A percentile compares a stretch with the other conserved stretches of the same genome.
Conservation (phyloP, 1,139 yeast species). For the Suhomyces taliae region DNA sequence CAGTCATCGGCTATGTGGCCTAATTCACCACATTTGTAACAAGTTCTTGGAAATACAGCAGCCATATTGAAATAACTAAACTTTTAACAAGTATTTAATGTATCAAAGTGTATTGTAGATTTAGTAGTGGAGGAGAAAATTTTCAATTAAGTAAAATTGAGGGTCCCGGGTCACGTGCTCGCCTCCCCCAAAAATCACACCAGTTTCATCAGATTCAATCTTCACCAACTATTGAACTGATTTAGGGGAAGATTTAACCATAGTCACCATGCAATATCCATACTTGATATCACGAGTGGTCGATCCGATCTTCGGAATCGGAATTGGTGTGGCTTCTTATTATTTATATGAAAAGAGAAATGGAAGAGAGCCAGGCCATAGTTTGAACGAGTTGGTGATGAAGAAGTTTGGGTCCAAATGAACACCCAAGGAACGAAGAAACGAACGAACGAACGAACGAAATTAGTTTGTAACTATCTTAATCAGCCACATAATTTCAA, state of each 20-base stretch:
- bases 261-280: conserved; percentile 32
- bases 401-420: conserved; percentile 22
- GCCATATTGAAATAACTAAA: conserved; percentile 36
- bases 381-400: conserved; percentile 49
- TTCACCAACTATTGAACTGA: background rate
- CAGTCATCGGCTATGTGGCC: conserved; percentile 92
- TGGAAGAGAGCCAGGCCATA: conserved; percentile 57
- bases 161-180: background rate
- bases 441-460: no score
- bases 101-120: background rate
- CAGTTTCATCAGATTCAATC: background rate
- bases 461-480: no score
- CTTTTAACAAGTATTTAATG: background rate
- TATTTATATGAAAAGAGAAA: conserved; percentile 58
- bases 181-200: background rate
- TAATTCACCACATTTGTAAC: conserved; percentile 89
- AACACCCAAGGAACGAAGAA: no score
- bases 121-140: conserved; percentile 10
- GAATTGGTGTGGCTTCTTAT: conserved; percentile 60
- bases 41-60: conserved; percentile 77
- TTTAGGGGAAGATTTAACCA: background rate
- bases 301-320: conserved; percentile 62
- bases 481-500: no score
- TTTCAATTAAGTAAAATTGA: conserved; percentile 5
- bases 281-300: conserved; percentile 38